Evolutionary conservation across 108 stramenopile genomes (phyloP).

Genomic region (Stephanodiscus triporus): DNA sequence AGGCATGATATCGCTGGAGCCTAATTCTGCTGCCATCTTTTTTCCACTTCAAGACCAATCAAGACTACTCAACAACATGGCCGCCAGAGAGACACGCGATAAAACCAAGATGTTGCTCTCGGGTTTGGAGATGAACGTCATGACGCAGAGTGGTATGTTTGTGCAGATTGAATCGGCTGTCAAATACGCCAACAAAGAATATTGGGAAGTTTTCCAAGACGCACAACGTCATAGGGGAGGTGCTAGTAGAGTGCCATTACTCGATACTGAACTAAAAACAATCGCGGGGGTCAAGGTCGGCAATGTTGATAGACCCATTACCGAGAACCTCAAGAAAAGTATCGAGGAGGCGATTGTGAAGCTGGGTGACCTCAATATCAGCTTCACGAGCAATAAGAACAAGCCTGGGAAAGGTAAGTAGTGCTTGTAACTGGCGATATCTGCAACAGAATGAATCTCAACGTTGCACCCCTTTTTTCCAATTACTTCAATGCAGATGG

Average conservation of each 20-base stretch:
- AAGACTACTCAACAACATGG: background rate
- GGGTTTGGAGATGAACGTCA: constrained; percentile 4
- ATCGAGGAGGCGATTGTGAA: constrained; percentile 4
- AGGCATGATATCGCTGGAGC: constrained; percentile 15
- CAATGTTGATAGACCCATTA: background rate
- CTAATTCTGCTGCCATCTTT: constrained; percentile 7
- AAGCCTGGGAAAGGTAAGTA: constrained; percentile 8
- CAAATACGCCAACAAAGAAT: constrained; percentile 13
- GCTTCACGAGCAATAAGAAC: background rate
- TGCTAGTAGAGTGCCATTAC: constrained; percentile 6
- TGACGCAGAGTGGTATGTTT: background rate
- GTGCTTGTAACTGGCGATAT: background rate
- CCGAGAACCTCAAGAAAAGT: background rate
- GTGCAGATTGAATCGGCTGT: constrained; percentile 10
- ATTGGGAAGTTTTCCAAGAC: background rate
- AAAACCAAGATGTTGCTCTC: constrained; percentile 7
- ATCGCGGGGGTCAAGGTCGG: constrained; percentile 1
- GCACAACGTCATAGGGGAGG: constrained; percentile 10
- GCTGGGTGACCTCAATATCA: background rate
- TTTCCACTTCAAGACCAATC: constrained; percentile 6
- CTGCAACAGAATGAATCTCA: background rate
- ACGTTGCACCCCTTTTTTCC: background rate
- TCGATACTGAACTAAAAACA: background rate
- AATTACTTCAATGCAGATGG: constrained; percentile 2
- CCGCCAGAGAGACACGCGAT: background rate